phyloP scores from a whole-genome alignment of 1,284 basidiomycete species.

The Dichomitus squalens region DNA sequence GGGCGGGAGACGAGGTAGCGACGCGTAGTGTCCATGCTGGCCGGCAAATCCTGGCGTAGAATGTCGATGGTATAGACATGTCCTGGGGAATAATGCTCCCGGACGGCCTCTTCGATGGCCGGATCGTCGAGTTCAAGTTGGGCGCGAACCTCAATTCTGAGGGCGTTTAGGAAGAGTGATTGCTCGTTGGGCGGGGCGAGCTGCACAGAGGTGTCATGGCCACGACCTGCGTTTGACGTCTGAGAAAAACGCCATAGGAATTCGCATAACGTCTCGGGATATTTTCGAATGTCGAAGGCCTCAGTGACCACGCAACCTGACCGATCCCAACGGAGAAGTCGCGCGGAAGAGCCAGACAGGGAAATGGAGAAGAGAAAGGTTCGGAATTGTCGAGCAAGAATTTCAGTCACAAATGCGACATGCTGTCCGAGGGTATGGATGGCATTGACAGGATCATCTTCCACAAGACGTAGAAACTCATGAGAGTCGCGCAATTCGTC shows the following conservation, averaged over 20 bases:
- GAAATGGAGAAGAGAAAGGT: constrained; percentile 29
- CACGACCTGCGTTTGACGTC: constrained; percentile 20
- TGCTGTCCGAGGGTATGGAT: constrained; percentile 4
- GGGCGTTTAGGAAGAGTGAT: neutral
- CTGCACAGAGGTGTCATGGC: constrained; percentile 23
- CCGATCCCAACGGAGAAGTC: constrained; percentile 35
- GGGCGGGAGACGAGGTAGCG: constrained; percentile 11
- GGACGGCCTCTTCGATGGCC: neutral
- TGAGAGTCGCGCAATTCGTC: neutral
- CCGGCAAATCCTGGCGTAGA: neutral
- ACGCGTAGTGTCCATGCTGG: neutral
- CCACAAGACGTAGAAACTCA: neutral
- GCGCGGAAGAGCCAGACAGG: constrained; percentile 24
- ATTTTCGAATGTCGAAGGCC: constrained; percentile 27
- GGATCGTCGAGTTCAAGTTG: neutral
- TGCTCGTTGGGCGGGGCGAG: constrained; percentile 13
- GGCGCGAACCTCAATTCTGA: neutral
- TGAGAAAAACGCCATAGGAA: constrained; percentile 33
- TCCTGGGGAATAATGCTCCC: constrained; percentile 3
- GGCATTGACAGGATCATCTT: too few relatives aligned
- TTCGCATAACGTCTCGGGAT: constrained; percentile 23
- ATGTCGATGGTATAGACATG: neutral
- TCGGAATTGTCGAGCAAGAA: constrained; percentile 14
- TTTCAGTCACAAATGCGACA: constrained; percentile 9
- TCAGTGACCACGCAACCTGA: constrained; percentile 31